phyloP scores from a whole-genome alignment of 2,329 filamentous ascomycete species.

The Colletotrichum caudatum region DNA sequence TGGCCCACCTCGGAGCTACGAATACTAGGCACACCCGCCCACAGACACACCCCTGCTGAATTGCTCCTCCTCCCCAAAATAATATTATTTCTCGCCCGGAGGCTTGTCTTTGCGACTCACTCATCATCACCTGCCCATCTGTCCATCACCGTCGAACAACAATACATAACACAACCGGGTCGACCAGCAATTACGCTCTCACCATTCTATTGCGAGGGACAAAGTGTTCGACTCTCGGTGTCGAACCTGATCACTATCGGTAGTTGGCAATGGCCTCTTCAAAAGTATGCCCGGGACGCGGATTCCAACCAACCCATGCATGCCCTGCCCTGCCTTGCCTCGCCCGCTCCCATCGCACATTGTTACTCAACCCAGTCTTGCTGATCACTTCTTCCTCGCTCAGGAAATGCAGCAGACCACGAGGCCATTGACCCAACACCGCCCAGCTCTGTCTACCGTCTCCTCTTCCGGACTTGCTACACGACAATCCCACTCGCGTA shows the following conservation, averaged over 20 bases:
- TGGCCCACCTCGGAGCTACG: conserved; percentile 38
- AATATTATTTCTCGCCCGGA: conserved; percentile 44
- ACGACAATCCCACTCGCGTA: conserved; percentile 76
- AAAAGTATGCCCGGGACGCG: conserved; percentile 61
- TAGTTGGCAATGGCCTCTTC: conserved; percentile 70
- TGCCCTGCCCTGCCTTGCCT: conserved; percentile 38
- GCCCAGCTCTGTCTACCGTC: conserved; percentile 69
- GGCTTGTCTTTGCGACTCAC: conserved; percentile 41
- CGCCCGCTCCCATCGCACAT: conserved; percentile 35
- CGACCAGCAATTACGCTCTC: conserved; percentile 21
- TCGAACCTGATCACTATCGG: conserved; percentile 44
- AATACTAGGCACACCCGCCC: conserved; percentile 40
- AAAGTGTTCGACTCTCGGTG: conserved; percentile 44
- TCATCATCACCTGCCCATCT: conserved; percentile 35
- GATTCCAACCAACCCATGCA: conserved; percentile 22
- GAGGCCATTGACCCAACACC: conserved; percentile 74
- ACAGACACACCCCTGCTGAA: conserved; percentile 43
- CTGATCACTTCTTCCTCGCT: conserved; percentile 53
- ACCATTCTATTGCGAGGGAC: conserved; percentile 45
- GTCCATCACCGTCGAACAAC: conserved; percentile 30
- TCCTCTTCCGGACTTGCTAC: conserved; percentile 68
- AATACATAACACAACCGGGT: conserved; percentile 15
- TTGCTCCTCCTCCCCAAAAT: conserved; percentile 44
- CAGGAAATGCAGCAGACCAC: conserved; percentile 75
- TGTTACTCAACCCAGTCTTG: conserved; percentile 45